phyloP scores from a whole-genome alignment of 306 rosid genomes.

The Fagus sylvatica region DNA sequence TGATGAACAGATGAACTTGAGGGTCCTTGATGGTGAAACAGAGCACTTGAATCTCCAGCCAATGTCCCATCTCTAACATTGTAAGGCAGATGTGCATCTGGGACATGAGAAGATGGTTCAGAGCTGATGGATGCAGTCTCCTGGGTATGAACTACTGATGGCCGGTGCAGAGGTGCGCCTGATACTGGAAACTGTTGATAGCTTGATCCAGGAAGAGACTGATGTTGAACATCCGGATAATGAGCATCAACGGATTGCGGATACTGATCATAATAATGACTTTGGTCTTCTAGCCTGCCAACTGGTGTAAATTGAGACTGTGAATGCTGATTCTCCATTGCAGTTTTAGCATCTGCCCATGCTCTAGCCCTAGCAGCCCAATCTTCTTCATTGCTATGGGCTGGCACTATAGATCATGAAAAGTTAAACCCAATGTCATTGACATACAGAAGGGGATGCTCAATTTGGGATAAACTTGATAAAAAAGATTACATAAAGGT shows the following conservation, averaged over 20 bases:
- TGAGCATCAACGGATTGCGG: constrained; percentile 52
- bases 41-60: constrained; percentile 53
- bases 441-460: background rate
- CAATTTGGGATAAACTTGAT: background rate
- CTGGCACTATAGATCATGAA: constrained; percentile 19
- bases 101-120: constrained; percentile 50
- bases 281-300: constrained; percentile 72
- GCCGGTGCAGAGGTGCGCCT: constrained; percentile 47
- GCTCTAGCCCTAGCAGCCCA: constrained; percentile 98
- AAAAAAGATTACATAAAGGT: background rate
- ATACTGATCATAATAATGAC: constrained; percentile 70
- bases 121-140: constrained; percentile 51
- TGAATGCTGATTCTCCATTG: constrained; percentile 73
- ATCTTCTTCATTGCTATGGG: constrained; percentile 72
- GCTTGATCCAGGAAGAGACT: constrained; percentile 54
- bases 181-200: constrained; percentile 71
- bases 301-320: constrained; percentile 62
- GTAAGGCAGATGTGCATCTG: constrained; percentile 57
- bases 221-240: constrained; percentile 60
- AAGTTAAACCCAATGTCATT: background rate
- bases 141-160: constrained; percentile 48
- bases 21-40: constrained; percentile 61
- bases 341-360: constrained; percentile 86
- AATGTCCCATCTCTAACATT: constrained; percentile 50
- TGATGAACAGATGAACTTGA: constrained; percentile 75